phyloP scores from a whole-genome alignment of 495 filamentous ascomycete species.

The Melanomma pulvis-pyrius region DNA sequence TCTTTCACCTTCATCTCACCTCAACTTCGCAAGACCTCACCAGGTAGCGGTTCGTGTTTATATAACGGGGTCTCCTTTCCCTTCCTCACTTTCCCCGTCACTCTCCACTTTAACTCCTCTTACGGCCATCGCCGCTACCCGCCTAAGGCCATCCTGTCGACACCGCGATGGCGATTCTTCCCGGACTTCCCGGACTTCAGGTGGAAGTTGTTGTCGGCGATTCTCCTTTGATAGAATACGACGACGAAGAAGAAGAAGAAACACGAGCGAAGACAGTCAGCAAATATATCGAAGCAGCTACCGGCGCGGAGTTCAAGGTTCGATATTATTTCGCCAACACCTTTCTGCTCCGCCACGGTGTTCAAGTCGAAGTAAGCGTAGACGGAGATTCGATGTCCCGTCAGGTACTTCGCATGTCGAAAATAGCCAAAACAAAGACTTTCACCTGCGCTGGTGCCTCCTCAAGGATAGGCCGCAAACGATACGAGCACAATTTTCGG shows the following conservation, averaged over 20 bases:
- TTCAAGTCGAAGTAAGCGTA: background rate
- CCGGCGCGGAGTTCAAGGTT: constrained; percentile 11
- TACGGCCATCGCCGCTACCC: no score
- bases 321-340: background rate
- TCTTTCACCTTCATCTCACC: background rate
- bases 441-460: background rate
- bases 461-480: background rate
- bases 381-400: no score
- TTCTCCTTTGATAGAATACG: constrained; percentile 16
- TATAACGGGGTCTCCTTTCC: no score
- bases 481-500: background rate
- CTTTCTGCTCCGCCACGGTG: background rate
- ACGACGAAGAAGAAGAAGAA: constrained; percentile 9
- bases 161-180: constrained; percentile 33
- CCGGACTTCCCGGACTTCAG: constrained; percentile 7
- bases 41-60: no score
- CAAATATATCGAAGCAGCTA: constrained; percentile 23
- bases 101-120: no score
- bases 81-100: no score
- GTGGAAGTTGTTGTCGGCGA: constrained; percentile 19
- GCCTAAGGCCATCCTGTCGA: no score
- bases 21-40: no score
- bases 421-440: background rate
- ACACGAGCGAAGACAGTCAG: constrained; percentile 19
- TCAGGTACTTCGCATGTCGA: no score